Base-by-base conservation (phyloP, 2,329 filamentous ascomycete genomes). In the Penicillium sp. region DNA sequence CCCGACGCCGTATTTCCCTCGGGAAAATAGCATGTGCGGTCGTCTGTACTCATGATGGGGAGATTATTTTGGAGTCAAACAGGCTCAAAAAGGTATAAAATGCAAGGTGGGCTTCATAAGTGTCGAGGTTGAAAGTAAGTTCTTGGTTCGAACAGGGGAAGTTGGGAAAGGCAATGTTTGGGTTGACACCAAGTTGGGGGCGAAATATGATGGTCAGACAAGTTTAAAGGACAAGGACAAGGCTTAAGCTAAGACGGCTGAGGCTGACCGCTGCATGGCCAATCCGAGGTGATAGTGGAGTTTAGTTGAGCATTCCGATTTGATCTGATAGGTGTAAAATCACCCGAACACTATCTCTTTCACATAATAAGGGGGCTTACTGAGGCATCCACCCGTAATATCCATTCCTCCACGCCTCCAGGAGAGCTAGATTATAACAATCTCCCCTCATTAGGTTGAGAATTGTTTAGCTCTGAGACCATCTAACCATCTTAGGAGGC, bases 1-100 rank as follows among this genome's bases (percentile, higher is more conserved):
- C 35, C 22, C 0, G 31, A 13, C 5, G 68, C 66, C 3, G 44
- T 13, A 3, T 55, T 51, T 14, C 65, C 62, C n/a, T 68, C 54
- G 3, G 70, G 70, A 13, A 62, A 72, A 50, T 71, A 73, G 47
- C 71, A 73, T 44, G 55, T 61, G 53, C 58, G 57, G 19, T 48
- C 48, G 16, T 60, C 49, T 24, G 53, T 22, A 35, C 24, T 41
- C 55, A 58, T 61, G 37, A n/a, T 53, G 33, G 22, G 6, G 47
- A 22, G 16, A 39, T 29, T 21, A 9, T 39, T 26, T 35, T 27
- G 13, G 27, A 43, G 16, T 37, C 19, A n/a, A 47, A 26, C 22
- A 13, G 19, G 8, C 4, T 22, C 11, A 13, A 41, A 19, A 37
- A 1, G 9, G 19, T 22, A 21, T 11, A 21, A 41, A 7, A 3